Conservation (phyloP, 345 rosid species). For the Acer negundo region DNA sequence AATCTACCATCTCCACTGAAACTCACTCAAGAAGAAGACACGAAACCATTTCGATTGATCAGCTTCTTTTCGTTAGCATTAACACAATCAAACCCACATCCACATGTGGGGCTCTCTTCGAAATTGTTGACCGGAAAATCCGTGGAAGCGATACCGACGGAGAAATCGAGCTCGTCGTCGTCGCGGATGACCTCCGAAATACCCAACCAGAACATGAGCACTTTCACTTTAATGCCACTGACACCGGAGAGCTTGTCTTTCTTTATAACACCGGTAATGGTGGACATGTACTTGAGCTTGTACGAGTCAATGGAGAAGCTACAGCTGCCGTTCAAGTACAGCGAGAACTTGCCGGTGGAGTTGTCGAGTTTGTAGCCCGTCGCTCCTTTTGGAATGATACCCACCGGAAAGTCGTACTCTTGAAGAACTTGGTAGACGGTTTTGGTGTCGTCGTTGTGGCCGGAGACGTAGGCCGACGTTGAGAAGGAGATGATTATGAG, state of each 20-base stretch:
- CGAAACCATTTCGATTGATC: neutral
- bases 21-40: slow-evolving; percentile 21
- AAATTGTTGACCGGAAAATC: slow-evolving; percentile 50
- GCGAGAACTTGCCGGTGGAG: slow-evolving; percentile 43
- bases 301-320: slow-evolving; percentile 43
- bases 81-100: slow-evolving; percentile 48
- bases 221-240: slow-evolving; percentile 51
- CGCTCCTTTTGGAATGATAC: slow-evolving; percentile 45
- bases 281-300: slow-evolving; percentile 45
- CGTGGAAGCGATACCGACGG: slow-evolving; percentile 64
- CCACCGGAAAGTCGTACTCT: slow-evolving; percentile 38
- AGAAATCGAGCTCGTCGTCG: slow-evolving; percentile 48
- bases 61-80: slow-evolving; percentile 3
- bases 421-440: slow-evolving; percentile 37
- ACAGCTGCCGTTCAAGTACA: slow-evolving; percentile 36
- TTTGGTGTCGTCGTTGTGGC: neutral
- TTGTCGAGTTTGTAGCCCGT: slow-evolving; percentile 37
- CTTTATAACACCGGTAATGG: slow-evolving; percentile 38
- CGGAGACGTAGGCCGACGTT: neutral
- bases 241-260: slow-evolving; percentile 38
- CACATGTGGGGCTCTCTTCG: slow-evolving; percentile 43
- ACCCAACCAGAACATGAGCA: slow-evolving; percentile 57
- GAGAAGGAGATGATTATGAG: neutral
- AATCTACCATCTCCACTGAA: neutral
- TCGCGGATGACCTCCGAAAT: slow-evolving; percentile 47